Evolutionary conservation across 2,329 filamentous ascomycete species (phyloP), one percentile per base, ranked within the genome.

Genomic region (Metarhizium sp.): DNA sequence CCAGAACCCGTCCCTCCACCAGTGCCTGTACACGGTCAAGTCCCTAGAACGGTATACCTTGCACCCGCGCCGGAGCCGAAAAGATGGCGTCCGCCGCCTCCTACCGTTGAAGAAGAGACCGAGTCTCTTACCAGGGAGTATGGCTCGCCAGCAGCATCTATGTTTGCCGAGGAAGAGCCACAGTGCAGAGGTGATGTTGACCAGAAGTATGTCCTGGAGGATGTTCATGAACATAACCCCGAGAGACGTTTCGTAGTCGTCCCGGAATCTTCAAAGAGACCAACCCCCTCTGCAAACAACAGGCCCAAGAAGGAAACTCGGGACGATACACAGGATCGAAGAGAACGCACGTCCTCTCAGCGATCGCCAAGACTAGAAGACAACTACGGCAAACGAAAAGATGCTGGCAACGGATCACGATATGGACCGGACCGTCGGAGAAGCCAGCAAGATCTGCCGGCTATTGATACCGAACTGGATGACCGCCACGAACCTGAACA

Each of bases 41-140:
- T 58, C 6, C 56, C 56, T 7, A 53, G 56, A 55, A 58, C 56
- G 6, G 53, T 58, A 34, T 48, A 58, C 20, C 47, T 58, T 10
- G 56, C 51, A 16, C 56, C 56, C 14, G 56, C 56, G 53, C 53
- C 56, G 38, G 25, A 54, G 2, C 18, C 43, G 16, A 55, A 51
- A 64, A 68, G 59, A 54, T 63, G 67, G 58, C 77, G 74, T 65
- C 84, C 86, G 6, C 86, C 86, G 1, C 75, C 76, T 18, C 85
- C 87, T 4, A 83, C 70, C 40, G 85, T 86, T 50, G 87, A 92
- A 66, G 87, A 91, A 65, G 87, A 90, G 67, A 72, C 66, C 16
- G 76, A 74, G 14, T 81, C 86, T 7, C 69, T 89, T 42, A 79
- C 78, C 6, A 82, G 77, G 65, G 87, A 91, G 65, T 70, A 80